Evolutionary conservation across 495 filamentous ascomycete species (phyloP).

Genomic region (Chlorociboria aeruginascens): DNA sequence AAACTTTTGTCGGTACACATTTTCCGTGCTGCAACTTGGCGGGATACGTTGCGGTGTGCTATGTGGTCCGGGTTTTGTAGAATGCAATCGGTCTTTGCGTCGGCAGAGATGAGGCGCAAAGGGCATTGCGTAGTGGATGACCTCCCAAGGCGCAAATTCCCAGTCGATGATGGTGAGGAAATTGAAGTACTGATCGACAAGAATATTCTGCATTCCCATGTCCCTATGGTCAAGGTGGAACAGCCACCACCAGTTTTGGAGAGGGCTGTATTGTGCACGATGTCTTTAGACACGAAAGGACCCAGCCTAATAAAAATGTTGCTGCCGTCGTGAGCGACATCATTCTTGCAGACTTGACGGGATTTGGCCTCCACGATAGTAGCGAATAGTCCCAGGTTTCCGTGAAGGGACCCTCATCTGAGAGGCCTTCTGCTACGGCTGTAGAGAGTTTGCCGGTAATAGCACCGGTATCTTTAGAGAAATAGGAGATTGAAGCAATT

Average conservation of each 20-base stretch:
- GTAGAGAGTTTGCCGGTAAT: conserved; percentile 4
- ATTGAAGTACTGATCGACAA: conserved; percentile 19
- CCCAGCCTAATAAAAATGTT: background rate
- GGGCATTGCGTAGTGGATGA: conserved; percentile 22
- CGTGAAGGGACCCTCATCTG: background rate
- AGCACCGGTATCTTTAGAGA: conserved; percentile 5
- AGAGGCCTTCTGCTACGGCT: conserved; percentile 2
- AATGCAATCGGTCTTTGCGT: conserved; percentile 7
- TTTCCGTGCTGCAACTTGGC: conserved; percentile 1
- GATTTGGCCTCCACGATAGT: background rate
- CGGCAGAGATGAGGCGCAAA: conserved; percentile 16
- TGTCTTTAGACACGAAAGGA: conserved; percentile 11
- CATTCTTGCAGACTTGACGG: background rate
- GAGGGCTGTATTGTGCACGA: conserved; percentile 11
- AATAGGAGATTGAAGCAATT: conserved; percentile 8
- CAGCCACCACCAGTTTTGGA: conserved; percentile 10
- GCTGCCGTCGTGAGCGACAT: conserved; percentile 1
- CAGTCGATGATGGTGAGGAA: conserved; percentile 23
- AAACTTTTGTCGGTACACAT: conserved; percentile 3
- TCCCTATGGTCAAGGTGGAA: conserved; percentile 24
- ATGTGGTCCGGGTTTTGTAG: conserved; percentile 3
- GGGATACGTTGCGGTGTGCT: conserved; percentile 2
- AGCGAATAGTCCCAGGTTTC: conserved; percentile 1
- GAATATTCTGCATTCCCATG: conserved; percentile 22
- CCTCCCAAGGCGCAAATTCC: conserved; percentile 22